Percentiles rank a stretch among this genome's conserved stretches.
These are phyloP conservation scores for Marasmius sp. DNA, from an alignment of 1,284 basidiomycete genomes.

Conservation along the genomic window DNA sequence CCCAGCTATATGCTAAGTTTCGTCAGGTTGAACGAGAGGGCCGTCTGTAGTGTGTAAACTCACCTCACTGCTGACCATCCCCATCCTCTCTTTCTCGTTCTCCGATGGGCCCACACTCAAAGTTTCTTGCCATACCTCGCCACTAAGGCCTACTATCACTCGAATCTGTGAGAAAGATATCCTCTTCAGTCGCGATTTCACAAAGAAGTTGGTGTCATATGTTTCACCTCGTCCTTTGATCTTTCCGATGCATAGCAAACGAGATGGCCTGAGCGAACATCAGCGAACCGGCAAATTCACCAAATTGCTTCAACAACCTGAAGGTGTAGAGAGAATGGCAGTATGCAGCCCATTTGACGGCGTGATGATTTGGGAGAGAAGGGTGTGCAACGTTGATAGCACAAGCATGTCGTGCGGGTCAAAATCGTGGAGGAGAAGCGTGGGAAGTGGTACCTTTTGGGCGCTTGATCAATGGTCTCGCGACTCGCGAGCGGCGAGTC, in stretches of 20 bases:
- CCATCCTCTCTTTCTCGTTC: slow-evolving; percentile 46
- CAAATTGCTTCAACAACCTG: background rate
- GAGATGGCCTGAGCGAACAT: slow-evolving; percentile 47
- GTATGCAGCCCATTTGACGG: slow-evolving; percentile 55
- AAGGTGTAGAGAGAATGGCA: slow-evolving; percentile 58
- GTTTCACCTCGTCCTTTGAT: slow-evolving; percentile 57
- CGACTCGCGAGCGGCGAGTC: no score
- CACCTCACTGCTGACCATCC: slow-evolving; percentile 77
- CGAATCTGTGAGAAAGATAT: slow-evolving; percentile 37
- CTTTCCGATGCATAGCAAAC: slow-evolving; percentile 55
- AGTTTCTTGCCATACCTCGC: slow-evolving; percentile 73
- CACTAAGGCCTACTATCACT: slow-evolving; percentile 66
- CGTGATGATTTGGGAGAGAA: slow-evolving; percentile 58
- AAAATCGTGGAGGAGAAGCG: no score
- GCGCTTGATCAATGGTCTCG: no score
- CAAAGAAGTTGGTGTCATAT: no score
- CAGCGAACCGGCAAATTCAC: background rate
- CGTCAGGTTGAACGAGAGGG: slow-evolving; percentile 3
- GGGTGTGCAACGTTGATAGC: slow-evolving; percentile 56
- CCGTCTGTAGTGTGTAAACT: slow-evolving; percentile 12
- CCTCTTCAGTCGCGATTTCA: background rate
- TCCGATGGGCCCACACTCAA: slow-evolving; percentile 26
- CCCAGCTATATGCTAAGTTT: slow-evolving; percentile 49
- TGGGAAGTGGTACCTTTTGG: no score
- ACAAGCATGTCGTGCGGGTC: slow-evolving; percentile 47